Evolutionary conservation across 352 stramenopile species (phyloP), one percentile per base, ranked within the genome.

Genomic region (Thalassiosira hispida): DNA sequence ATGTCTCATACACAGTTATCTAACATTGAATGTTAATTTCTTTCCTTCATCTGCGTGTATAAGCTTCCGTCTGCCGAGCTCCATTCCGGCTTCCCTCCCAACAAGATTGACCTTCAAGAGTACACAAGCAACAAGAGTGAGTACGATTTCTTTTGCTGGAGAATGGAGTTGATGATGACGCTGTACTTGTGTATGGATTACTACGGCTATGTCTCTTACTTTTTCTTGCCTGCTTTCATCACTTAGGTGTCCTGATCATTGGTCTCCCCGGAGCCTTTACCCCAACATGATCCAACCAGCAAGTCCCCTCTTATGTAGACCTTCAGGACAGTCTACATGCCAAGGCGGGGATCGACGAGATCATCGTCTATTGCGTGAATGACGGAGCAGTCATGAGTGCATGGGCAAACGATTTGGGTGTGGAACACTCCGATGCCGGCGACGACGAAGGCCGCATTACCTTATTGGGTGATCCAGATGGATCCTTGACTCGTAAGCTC

Each of bases 51-150:
- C 31, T 59, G 69, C 2, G 11, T 40, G 38, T 23, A 73, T 3
- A 52, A 83, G 73, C 73, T 81, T 35, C 73, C 73, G 11, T 81
- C 73, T 8, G 23, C 76, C 35, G 64, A 85, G 8, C 57, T 87
- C n/a, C 76, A 87, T 46, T 77, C 62, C n/a, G 75, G 75, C 27
- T 87, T 87, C 35, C 80, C 80, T 46, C 80, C 80, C 1, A 56
- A 69, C 11, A 79, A 76, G 59, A 61, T 87, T 33, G 57, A 87
- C 52, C 25, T 87, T 27, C 35, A 42, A 59, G 27, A 46, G 9
- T 72, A 74, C 46, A 53, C 63, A 6, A 14, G 40, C 18, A 69
- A 79, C 59, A 84, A 84, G 52, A 63, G 56, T 12, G 35, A n/a
- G n/a, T n/a, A n/a, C n/a, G n/a, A n/a, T n/a, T n/a, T n/a, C n/a